Conservation (phyloP, 805 yeast species). For the Cyberlindnera veronae region DNA sequence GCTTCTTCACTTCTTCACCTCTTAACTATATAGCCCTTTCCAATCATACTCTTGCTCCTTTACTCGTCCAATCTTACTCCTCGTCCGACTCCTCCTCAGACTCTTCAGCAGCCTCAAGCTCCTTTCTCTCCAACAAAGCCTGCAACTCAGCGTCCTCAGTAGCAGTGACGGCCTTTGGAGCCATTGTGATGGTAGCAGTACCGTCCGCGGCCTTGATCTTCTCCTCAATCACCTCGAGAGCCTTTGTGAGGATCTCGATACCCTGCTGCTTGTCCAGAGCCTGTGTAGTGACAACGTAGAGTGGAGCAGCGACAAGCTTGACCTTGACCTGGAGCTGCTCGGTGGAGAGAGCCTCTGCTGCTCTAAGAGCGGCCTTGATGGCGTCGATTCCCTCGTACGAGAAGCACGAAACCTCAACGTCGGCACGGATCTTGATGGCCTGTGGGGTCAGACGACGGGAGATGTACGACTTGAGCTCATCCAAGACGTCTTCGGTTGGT, state of each 20-base stretch:
- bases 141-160: constrained; percentile 97
- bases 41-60: too few species aligned
- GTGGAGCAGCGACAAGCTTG: constrained; percentile 95
- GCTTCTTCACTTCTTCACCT: too few species aligned
- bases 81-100: constrained; percentile 52
- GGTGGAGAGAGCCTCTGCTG: constrained; percentile 81
- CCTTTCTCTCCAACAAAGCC: constrained; percentile 91
- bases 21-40: too few species aligned
- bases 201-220: constrained; percentile 77
- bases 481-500: constrained; percentile 70
- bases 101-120: constrained; percentile 77
- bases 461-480: constrained; percentile 83
- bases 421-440: constrained; percentile 98
- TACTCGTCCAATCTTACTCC: too few species aligned
- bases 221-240: constrained; percentile 72
- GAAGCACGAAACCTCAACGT: constrained; percentile 95
- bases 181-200: constrained; percentile 88
- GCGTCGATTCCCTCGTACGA: constrained; percentile 98
- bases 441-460: constrained; percentile 95
- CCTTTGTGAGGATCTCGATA: constrained; percentile 69
- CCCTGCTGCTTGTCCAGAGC: constrained; percentile 91
- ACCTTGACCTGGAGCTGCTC: constrained; percentile 88
- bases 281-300: constrained; percentile 89
- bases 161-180: constrained; percentile 98
- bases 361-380: constrained; percentile 79